Evolutionary conservation across 2,329 filamentous ascomycete species (phyloP).

Genomic region (Stemphylium vesicarium): DNA sequence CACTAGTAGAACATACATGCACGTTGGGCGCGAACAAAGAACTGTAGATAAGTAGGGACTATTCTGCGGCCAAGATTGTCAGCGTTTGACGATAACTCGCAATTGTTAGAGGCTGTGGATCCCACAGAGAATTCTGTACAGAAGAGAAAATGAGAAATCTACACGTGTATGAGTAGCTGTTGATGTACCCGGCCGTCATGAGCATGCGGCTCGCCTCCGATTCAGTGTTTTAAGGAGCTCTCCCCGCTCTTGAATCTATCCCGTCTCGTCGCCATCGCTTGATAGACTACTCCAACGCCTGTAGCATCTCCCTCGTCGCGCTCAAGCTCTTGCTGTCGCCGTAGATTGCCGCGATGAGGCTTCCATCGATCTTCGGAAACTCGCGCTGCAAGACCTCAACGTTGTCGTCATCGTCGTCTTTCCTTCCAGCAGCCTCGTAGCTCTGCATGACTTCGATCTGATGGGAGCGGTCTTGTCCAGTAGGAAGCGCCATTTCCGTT

Average conservation of each 20-base stretch:
- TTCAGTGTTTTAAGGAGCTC: not conserved
- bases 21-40: not conserved
- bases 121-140: not conserved
- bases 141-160: not conserved
- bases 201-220: not conserved
- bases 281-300: constrained; percentile 40
- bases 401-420: constrained; percentile 50
- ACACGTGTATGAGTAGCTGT: not conserved
- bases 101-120: not conserved
- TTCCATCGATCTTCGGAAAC: constrained; percentile 54
- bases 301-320: constrained; percentile 54
- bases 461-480: constrained; percentile 50
- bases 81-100: not conserved
- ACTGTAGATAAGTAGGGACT: not conserved
- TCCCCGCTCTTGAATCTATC: not conserved
- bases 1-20: not conserved
- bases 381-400: constrained; percentile 52
- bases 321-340: constrained; percentile 50
- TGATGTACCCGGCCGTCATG: too few relatives aligned
- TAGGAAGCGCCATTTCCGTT: constrained; percentile 50
- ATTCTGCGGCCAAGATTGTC: not conserved
- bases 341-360: constrained; percentile 55
- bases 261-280: not conserved
- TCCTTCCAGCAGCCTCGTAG: constrained; percentile 43
- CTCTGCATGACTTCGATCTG: constrained; percentile 53